These are phyloP conservation scores for Trametes meyenii DNA, from an alignment of 768 basidiomycete genomes.

Conservation along the genomic window DNA sequence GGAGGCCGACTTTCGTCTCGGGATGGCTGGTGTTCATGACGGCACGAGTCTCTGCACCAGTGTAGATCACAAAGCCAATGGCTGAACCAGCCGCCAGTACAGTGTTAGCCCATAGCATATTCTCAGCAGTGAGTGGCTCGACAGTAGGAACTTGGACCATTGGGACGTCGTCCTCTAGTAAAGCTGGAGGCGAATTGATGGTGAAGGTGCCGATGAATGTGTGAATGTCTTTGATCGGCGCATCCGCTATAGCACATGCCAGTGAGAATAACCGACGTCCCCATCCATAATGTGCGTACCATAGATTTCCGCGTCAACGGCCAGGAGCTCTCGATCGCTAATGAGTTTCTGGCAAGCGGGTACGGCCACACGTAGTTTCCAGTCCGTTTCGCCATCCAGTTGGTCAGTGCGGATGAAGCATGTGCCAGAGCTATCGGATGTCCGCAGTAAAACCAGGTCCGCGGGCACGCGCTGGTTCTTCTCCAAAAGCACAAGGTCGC, in stretches of 20 bases:
- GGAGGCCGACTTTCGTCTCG: slow-evolving; percentile 87
- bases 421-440: slow-evolving; percentile 86
- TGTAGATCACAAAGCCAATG: slow-evolving; percentile 92
- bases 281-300: slow-evolving; percentile 48
- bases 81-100: slow-evolving; percentile 95
- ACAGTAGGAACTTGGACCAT: slow-evolving; percentile 49
- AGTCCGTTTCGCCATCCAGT: slow-evolving; percentile 98
- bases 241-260: slow-evolving; percentile 62
- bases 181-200: slow-evolving; percentile 52
- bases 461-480: slow-evolving; percentile 98
- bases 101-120: slow-evolving; percentile 96
- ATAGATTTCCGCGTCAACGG: slow-evolving; percentile 86
- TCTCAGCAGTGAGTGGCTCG: slow-evolving; percentile 92
- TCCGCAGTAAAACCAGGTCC: slow-evolving; percentile 87
- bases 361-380: slow-evolving; percentile 94
- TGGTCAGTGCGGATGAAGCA: slow-evolving; percentile 99
- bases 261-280: slow-evolving; percentile 3
- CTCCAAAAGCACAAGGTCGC: slow-evolving; percentile 88
- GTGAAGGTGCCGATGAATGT: slow-evolving; percentile 94
- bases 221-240: slow-evolving; percentile 96
- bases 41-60: slow-evolving; percentile 92
- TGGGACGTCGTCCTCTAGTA: slow-evolving; percentile 40
- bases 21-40: slow-evolving; percentile 99
- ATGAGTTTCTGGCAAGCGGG: slow-evolving; percentile 77
- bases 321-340: slow-evolving; percentile 55